Evolutionary conservation across 345 rosid genomes (phyloP).

Genomic region (Gossypium anomalum): DNA sequence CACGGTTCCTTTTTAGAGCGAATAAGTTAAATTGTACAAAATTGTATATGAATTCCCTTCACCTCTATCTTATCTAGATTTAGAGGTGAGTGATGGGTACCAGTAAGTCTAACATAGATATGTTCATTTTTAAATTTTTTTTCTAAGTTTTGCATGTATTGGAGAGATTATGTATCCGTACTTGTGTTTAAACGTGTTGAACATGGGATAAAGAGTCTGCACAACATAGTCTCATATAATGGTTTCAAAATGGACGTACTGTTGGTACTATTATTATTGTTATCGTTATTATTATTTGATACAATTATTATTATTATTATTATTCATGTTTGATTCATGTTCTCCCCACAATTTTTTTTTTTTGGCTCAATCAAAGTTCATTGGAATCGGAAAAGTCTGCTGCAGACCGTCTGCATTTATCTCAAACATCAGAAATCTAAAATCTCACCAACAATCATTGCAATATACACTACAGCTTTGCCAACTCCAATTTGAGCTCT

Average conservation of each 20-base stretch:
- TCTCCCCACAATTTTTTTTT: no score
- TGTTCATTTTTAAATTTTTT: not conserved
- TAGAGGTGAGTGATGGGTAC: not conserved
- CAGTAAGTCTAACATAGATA: not conserved
- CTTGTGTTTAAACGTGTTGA: no score
- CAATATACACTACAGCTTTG: no score
- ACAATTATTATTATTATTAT: not conserved
- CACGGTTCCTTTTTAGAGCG: constrained; percentile 23
- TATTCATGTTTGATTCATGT: not conserved
- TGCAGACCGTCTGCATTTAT: no score
- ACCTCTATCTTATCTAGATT: not conserved
- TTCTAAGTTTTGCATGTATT: not conserved
- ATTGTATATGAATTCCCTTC: not conserved
- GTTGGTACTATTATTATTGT: not conserved
- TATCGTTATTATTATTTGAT: not conserved
- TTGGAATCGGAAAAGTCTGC: no score
- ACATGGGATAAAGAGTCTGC: not conserved
- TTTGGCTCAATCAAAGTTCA: no score
- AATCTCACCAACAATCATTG: no score
- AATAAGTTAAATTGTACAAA: constrained; percentile 37
- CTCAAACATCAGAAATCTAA: no score
- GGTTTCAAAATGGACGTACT: constrained; percentile 20
- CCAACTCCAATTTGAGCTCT: no score
- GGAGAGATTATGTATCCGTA: not conserved
- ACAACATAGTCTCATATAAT: not conserved